Conservation (phyloP, 2,329 filamentous ascomycete species). For the Fusarium anguioides region DNA sequence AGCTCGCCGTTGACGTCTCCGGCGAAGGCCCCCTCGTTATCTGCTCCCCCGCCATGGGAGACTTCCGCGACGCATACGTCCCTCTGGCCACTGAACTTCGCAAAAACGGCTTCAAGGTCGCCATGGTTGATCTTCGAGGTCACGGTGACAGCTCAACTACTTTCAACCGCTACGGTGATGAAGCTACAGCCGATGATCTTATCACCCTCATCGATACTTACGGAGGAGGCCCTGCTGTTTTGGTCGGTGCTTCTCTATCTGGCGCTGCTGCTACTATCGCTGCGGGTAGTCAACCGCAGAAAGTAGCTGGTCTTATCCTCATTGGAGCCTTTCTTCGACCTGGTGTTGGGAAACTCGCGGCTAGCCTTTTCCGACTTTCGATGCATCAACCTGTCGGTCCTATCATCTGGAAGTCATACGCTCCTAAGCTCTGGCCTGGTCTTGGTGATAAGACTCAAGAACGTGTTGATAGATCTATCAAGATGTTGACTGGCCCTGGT, state of each 20-base stretch:
- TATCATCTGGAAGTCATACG: conserved; percentile 19
- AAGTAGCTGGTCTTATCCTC: conserved; percentile 21
- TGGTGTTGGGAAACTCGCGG: not conserved
- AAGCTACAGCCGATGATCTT: conserved; percentile 22
- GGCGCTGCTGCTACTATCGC: conserved; percentile 28
- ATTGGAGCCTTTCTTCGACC: conserved; percentile 24
- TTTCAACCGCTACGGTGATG: conserved; percentile 20
- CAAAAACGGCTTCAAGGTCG: conserved; percentile 17
- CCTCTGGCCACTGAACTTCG: conserved; percentile 14
- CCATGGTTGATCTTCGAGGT: conserved; percentile 27
- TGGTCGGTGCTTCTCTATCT: conserved; percentile 14
- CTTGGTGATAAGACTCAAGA: conserved; percentile 20
- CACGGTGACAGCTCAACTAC: conserved; percentile 27
- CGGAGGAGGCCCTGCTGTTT: conserved; percentile 11
- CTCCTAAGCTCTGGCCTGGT: conserved; percentile 25
- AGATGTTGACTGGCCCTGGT: conserved; percentile 20
- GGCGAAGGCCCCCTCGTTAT: conserved; percentile 28
- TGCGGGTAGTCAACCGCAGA: conserved; percentile 14
- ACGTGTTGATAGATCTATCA: conserved; percentile 12
- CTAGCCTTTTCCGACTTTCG: not conserved
- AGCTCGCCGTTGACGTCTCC: conserved; percentile 21
- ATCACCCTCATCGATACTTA: conserved; percentile 12
- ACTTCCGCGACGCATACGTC: conserved; percentile 25
- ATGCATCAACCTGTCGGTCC: conserved; percentile 6
- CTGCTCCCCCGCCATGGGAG: conserved; percentile 30